Conservation (phyloP, 2,329 filamentous ascomycete genomes). For the Fulvia fulva region DNA sequence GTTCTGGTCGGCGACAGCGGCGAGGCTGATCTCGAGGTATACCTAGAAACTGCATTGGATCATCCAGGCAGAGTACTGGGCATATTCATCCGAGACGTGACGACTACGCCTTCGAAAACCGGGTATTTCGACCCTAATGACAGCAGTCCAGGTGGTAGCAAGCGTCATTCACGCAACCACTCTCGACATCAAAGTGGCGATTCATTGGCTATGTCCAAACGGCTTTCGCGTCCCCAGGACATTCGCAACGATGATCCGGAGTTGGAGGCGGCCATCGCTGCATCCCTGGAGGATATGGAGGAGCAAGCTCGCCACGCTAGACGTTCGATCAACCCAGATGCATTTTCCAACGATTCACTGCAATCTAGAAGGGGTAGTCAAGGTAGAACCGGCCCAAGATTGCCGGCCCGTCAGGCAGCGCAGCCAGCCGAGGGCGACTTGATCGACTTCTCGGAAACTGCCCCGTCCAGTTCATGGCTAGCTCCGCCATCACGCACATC, state of each 20-base stretch:
- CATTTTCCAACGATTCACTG: slow-evolving; percentile 18
- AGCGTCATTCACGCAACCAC: slow-evolving; percentile 30
- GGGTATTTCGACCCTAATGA: slow-evolving; percentile 73
- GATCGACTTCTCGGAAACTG: slow-evolving; percentile 46
- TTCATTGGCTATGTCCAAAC: slow-evolving; percentile 30
- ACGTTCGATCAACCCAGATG: slow-evolving; percentile 36
- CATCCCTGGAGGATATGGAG: slow-evolving; percentile 46
- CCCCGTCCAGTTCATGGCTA: slow-evolving; percentile 28
- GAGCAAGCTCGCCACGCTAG: slow-evolving; percentile 33
- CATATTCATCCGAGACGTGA: slow-evolving; percentile 94
- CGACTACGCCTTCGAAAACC: slow-evolving; percentile 60
- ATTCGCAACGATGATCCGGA: slow-evolving; percentile 47
- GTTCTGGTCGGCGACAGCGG: slow-evolving; percentile 92
- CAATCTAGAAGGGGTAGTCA: slow-evolving; percentile 5
- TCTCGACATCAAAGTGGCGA: slow-evolving; percentile 30
- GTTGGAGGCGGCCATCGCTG: slow-evolving; percentile 45
- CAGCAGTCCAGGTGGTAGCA: slow-evolving; percentile 30
- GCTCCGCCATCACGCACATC: slow-evolving; percentile 9
- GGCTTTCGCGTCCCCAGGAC: slow-evolving; percentile 30
- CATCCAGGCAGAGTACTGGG: slow-evolving; percentile 79
- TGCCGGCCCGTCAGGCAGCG: slow-evolving; percentile 33
- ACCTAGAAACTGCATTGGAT: slow-evolving; percentile 83
- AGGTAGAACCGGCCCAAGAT: slow-evolving; percentile 24
- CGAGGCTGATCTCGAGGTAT: slow-evolving; percentile 94
- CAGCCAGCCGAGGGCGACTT: slow-evolving; percentile 37